Evolutionary conservation across 2,329 filamentous ascomycete species (phyloP).

Genomic region (Zasmidium citrigriseum): DNA sequence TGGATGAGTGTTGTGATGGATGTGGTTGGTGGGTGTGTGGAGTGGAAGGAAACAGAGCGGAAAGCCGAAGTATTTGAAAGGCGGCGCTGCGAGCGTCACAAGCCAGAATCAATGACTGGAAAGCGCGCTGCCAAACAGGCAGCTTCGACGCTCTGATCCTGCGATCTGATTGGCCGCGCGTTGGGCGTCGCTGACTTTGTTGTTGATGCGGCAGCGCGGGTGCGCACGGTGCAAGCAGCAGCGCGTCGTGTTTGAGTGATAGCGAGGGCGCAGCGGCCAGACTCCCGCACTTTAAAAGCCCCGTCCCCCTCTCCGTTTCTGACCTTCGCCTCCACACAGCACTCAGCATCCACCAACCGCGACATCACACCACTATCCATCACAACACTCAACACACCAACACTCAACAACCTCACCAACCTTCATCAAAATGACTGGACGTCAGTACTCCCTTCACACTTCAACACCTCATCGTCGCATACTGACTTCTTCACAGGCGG

Average conservation of each 20-base stretch:
- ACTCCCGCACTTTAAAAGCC: slow-evolving; percentile 6
- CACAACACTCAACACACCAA: slow-evolving; percentile 27
- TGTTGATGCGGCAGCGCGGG: background rate
- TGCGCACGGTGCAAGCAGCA: background rate
- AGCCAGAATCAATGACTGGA: background rate
- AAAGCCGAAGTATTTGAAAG: background rate
- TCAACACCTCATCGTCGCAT: slow-evolving; percentile 18
- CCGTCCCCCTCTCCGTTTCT: background rate
- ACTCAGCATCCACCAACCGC: slow-evolving; percentile 25
- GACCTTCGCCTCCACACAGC: slow-evolving; percentile 12
- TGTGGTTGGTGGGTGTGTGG: slow-evolving; percentile 19
- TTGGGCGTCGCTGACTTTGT: background rate
- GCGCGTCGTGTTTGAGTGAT: slow-evolving; percentile 5
- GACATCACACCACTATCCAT: slow-evolving; percentile 26
- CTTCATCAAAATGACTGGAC: slow-evolving; percentile 53
- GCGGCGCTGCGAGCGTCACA: background rate
- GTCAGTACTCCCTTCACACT: slow-evolving; percentile 40
- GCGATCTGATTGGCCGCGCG: slow-evolving; percentile 2
- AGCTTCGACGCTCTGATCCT: background rate
- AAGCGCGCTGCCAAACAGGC: background rate
- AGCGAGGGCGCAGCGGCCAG: background rate
- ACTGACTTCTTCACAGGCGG: slow-evolving; percentile 62
- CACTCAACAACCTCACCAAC: slow-evolving; percentile 26
- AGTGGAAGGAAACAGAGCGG: slow-evolving; percentile 22
- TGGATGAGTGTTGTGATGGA: slow-evolving; percentile 20